Evolutionary conservation across 164 flowering plant genomes (phyloP), one percentile per base, ranked within the genome.

Genomic region (Akebia trifoliata): DNA sequence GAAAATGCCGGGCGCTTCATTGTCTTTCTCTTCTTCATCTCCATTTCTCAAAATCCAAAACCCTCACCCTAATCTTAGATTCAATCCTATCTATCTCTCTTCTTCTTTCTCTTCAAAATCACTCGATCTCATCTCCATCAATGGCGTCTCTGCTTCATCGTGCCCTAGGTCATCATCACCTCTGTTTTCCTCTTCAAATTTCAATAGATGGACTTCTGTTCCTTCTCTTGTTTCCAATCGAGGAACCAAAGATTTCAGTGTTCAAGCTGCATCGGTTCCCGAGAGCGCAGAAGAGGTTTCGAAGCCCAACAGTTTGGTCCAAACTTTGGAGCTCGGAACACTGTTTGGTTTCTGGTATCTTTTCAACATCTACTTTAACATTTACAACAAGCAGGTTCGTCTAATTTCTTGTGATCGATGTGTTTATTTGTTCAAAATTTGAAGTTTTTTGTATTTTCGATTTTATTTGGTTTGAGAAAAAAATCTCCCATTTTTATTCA

Each of bases 311-410:
- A 35, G 51, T 44, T 35, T 78, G 61, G 15, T 6, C 18, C 54
- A 65, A 61, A 76, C 76, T 18, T 50, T 82, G 53, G 68, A 63
- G 75, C 84, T 84, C 22, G 87, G 79, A 10, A 10, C 47, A 46
- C 49, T 82, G 69, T 74, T 84, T 39, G 82, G 73, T 8, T 57
- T 80, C 7, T 84, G 91, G 87, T 80, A 69, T 63, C 65, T 80
- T 34, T 84, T 82, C 61, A 82, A 82, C 52, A 82, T 82, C 48
- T 80, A 76, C 77, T 84, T 84, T 81, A 84, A 82, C 63, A 84
- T 84, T 49, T 82, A 75, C 66, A 84, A 84, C 70, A 84, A 84
- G 59, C 86, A 84, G 90, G 90, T 84, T 42, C 36, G 24, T 38
- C 10, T 30, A 17, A 37, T n/a, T 46, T 58, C 32, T 56, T 56